Percentiles rank a stretch among this genome's conserved stretches.
These are phyloP conservation scores for Paecilomyces variotii DNA, from an alignment of 2,329 filamentous ascomycete species.

Conservation along the genomic window DNA sequence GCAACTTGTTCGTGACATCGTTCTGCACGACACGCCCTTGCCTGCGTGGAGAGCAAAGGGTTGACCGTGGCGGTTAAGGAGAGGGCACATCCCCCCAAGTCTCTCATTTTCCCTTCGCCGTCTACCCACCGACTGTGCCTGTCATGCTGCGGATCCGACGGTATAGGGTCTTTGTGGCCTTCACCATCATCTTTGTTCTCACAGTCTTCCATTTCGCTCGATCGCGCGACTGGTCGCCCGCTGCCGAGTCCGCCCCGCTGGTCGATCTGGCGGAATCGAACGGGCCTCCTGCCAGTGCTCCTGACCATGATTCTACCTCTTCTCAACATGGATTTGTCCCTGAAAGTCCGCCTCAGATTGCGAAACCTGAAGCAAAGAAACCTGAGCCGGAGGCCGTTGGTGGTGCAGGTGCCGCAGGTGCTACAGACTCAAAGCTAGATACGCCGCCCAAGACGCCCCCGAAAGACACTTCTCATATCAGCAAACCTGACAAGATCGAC, in stretches of 20 bases:
- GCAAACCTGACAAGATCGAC: background rate
- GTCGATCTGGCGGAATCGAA: constrained; percentile 7
- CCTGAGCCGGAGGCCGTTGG: background rate
- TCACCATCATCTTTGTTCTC: constrained; percentile 35
- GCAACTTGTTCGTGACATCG: background rate
- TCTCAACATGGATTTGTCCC: constrained; percentile 6
- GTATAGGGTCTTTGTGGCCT: constrained; percentile 40
- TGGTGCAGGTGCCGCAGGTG: background rate
- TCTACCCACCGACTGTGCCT: constrained; percentile 5
- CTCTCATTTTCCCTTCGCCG: constrained; percentile 2
- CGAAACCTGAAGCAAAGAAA: background rate
- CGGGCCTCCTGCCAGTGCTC: constrained; percentile 5
- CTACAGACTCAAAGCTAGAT: background rate
- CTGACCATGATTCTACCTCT: constrained; percentile 5
- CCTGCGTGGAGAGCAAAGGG: background rate
- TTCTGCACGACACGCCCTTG: background rate
- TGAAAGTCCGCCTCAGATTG: background rate
- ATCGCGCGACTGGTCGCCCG: constrained; percentile 31
- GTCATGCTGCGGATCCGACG: constrained; percentile 42
- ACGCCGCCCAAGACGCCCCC: background rate
- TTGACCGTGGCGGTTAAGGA: background rate
- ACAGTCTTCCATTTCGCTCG: constrained; percentile 45
- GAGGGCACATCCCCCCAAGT: constrained; percentile 1
- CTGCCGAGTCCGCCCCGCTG: constrained; percentile 9
- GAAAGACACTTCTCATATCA: background rate